Conservation (phyloP, 106 monocot genomes). For the Dendrobium catenatum region DNA sequence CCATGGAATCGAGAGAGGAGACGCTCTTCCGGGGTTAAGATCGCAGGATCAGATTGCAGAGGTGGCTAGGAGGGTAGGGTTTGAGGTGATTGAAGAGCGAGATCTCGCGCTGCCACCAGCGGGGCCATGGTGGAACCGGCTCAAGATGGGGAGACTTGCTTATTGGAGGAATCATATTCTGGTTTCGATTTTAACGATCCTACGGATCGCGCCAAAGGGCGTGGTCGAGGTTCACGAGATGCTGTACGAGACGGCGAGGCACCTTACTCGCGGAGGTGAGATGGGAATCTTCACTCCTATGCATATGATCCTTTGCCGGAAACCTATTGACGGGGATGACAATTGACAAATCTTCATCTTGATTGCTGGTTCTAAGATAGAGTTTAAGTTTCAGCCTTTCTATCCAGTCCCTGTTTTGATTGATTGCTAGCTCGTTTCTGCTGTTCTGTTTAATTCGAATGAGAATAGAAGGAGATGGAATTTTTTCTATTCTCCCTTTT, state of each 20-base stretch:
- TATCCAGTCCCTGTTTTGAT: no score
- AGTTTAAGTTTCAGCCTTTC: no score
- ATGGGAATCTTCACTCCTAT: conserved; percentile 71
- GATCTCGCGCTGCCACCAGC: conserved; percentile 57
- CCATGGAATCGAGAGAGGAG: conserved; percentile 65
- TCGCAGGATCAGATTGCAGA: conserved; percentile 42
- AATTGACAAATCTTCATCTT: no score
- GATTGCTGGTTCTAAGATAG: no score
- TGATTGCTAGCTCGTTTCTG: no score
- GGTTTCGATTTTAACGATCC: conserved; percentile 25
- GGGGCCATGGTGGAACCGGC: conserved; percentile 61
- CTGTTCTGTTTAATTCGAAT: no score
- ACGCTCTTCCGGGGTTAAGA: conserved; percentile 61
- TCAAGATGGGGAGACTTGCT: conserved; percentile 62
- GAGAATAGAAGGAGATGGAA: no score
- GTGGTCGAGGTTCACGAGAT: conserved; percentile 71
- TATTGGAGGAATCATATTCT: conserved; percentile 72
- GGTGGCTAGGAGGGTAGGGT: conserved; percentile 42
- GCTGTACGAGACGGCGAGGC: conserved; percentile 58
- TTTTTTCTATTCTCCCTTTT: no score
- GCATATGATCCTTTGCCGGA: conserved; percentile 73
- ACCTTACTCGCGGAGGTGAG: conserved; percentile 55
- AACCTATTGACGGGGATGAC: conserved; percentile 4
- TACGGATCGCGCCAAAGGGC: conserved; percentile 58
- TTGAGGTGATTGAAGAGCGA: conserved; percentile 51